Conservation (phyloP, 1,139 yeast species). For the Torulaspora pretoriensis region DNA sequence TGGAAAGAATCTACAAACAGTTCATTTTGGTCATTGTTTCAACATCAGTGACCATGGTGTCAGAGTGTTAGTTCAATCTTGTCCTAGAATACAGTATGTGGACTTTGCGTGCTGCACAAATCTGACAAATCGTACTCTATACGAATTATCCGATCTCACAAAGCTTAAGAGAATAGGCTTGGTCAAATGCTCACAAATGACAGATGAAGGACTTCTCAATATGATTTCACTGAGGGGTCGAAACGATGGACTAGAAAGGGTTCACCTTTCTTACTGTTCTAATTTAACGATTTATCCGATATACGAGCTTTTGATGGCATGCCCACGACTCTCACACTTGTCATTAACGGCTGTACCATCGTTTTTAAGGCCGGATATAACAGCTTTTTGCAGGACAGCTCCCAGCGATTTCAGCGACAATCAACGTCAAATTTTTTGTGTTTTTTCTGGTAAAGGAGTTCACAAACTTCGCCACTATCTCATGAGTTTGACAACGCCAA, state of each 20-base stretch:
- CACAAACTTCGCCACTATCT: constrained; percentile 62
- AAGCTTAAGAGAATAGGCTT: constrained; percentile 86
- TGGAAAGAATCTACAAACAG: constrained; percentile 80
- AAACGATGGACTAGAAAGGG: constrained; percentile 78
- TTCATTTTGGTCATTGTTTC: constrained; percentile 92
- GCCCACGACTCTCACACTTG: constrained; percentile 84
- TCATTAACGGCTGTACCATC: constrained; percentile 87
- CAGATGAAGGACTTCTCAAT: constrained; percentile 80
- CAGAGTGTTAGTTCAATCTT: constrained; percentile 63
- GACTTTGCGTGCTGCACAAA: constrained; percentile 94
- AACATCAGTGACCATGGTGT: constrained; percentile 89
- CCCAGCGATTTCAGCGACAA: constrained; percentile 89
- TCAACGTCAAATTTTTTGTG: constrained; percentile 86
- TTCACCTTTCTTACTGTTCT: constrained; percentile 88
- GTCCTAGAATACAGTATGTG: constrained; percentile 85
- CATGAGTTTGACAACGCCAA: constrained; percentile 38
- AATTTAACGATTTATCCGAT: constrained; percentile 70
- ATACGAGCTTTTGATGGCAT: constrained; percentile 66
- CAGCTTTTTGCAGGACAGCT: constrained; percentile 87
- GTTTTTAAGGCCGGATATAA: constrained; percentile 79
- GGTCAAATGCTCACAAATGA: constrained; percentile 84
- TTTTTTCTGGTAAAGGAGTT: constrained; percentile 89
- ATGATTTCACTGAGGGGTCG: constrained; percentile 70
- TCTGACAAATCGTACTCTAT: constrained; percentile 77
- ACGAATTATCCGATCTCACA: constrained; percentile 72